Percentiles rank a stretch among this genome's conserved stretches.
phyloP scores from a whole-genome alignment of 2,329 filamentous ascomycete species.

The Aspergillus versicolor region DNA sequence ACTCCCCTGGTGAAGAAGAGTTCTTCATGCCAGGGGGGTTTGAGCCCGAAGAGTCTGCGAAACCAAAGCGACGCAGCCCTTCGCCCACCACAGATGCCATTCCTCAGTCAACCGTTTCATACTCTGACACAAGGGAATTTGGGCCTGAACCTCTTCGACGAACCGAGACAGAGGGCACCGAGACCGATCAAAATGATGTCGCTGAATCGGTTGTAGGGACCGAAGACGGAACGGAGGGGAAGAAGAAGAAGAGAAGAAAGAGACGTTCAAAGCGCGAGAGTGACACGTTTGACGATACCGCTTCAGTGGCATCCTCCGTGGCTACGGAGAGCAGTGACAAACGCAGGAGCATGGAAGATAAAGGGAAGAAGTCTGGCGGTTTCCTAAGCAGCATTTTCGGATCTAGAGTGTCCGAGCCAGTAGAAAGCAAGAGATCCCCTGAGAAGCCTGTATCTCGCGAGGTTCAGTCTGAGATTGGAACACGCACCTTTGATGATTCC shows the following conservation, averaged over 20 bases:
- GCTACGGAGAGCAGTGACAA: constrained; percentile 33
- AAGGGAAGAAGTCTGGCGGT: constrained; percentile 32
- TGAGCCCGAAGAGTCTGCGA: constrained; percentile 17
- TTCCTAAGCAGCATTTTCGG: constrained; percentile 41
- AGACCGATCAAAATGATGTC: constrained; percentile 23
- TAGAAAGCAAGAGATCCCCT: constrained; percentile 26
- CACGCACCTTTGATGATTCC: constrained; percentile 33
- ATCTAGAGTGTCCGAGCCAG: constrained; percentile 34
- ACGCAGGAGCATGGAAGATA: constrained; percentile 32
- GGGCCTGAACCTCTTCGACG: constrained; percentile 16
- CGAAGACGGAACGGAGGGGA: constrained; percentile 20
- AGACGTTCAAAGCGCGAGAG: constrained; percentile 27
- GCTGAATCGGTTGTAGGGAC: constrained; percentile 5
- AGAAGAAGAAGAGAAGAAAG: constrained; percentile 27
- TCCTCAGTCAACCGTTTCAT: constrained; percentile 18
- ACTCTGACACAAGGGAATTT: constrained; percentile 5
- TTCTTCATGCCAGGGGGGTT: constrained; percentile 36
- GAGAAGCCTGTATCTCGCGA: constrained; percentile 32
- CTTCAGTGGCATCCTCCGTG: constrained; percentile 35
- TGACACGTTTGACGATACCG: constrained; percentile 37
- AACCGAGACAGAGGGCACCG: constrained; percentile 18
- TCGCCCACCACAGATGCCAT: not conserved
- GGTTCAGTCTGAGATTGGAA: constrained; percentile 36
- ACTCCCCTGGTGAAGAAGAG: constrained; percentile 23
- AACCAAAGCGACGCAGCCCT: not conserved